Conservation (phyloP, 768 basidiomycete species). For the Collybiopsis confluens region DNA sequence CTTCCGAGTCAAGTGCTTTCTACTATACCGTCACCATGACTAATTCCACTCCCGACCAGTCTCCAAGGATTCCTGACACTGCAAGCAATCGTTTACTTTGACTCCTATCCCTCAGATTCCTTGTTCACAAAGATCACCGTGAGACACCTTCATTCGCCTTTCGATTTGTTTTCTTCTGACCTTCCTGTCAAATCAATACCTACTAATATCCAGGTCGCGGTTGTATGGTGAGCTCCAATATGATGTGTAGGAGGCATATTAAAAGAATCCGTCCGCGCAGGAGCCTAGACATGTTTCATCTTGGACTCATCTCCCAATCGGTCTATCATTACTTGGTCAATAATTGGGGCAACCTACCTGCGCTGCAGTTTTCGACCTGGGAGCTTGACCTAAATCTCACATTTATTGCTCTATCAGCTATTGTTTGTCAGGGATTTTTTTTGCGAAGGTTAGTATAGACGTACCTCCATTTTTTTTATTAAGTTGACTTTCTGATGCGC, state of each 20-base stretch:
- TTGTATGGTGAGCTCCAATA: neutral
- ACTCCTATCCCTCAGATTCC: constrained; percentile 14
- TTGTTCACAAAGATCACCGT: constrained; percentile 13
- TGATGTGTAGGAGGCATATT: too few relatives aligned
- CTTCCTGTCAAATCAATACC: too few relatives aligned
- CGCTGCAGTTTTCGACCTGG: constrained; percentile 11
- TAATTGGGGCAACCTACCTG: constrained; percentile 16
- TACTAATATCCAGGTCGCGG: neutral
- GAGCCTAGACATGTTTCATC: constrained; percentile 14
- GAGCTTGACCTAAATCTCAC: constrained; percentile 14
- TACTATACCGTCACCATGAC: neutral
- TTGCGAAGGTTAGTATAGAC: constrained; percentile 8
- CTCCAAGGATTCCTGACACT: constrained; percentile 18
- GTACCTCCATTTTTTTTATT: neutral
- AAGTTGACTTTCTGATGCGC: too few relatives aligned
- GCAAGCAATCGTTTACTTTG: constrained; percentile 17
- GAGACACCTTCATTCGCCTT: neutral
- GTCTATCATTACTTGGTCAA: constrained; percentile 17
- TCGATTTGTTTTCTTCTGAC: neutral
- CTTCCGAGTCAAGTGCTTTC: too few relatives aligned
- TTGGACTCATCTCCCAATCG: constrained; percentile 12
- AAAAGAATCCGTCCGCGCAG: too few relatives aligned
- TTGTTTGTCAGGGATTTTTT: constrained; percentile 17
- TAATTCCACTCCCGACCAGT: neutral
- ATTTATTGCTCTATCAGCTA: constrained; percentile 15